Conservation (phyloP, 331 rosid genomes). For the Quercus phellos region DNA sequence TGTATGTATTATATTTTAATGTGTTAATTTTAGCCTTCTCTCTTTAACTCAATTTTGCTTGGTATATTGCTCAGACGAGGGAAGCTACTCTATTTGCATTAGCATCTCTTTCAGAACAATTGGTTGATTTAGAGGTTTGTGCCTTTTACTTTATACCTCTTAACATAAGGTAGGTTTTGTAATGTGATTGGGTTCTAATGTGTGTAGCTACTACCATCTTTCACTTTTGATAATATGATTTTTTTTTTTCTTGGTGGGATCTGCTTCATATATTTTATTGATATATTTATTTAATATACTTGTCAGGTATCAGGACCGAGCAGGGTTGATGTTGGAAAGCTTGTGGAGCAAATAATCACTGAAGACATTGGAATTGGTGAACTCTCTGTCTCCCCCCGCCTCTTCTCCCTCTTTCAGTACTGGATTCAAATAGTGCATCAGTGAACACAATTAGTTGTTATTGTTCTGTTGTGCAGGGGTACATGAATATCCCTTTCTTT, state of each 20-base stretch:
- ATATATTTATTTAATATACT: conserved; percentile 5
- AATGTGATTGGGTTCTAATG: conserved; percentile 1
- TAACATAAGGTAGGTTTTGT: not conserved
- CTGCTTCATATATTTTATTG: conserved; percentile 6
- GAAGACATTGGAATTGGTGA: conserved; percentile 68
- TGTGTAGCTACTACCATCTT: conserved; percentile 18
- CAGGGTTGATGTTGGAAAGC: conserved; percentile 37
- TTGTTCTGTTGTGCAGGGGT: conserved; percentile 51
- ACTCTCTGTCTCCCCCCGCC: not conserved
- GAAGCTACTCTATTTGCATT: conserved; percentile 84
- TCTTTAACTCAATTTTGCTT: conserved; percentile 20
- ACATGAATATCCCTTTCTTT: conserved; percentile 70
- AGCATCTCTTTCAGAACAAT: conserved; percentile 73
- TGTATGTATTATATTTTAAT: not conserved
- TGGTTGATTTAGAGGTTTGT: conserved; percentile 73
- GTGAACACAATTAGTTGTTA: conserved; percentile 8
- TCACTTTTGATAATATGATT: not conserved
- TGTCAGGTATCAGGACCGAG: conserved; percentile 51
- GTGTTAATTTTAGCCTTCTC: conserved; percentile 4
- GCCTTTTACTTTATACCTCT: conserved; percentile 5
- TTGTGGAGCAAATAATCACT: conserved; percentile 58
- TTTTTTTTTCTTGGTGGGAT: conserved; percentile 16
- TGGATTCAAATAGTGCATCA: conserved; percentile 17
- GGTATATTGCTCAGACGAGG: conserved; percentile 58
- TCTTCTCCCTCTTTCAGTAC: not conserved